Evolutionary conservation across 768 basidiomycete genomes (phyloP).

Genomic region (Cubamyces lactineus): DNA sequence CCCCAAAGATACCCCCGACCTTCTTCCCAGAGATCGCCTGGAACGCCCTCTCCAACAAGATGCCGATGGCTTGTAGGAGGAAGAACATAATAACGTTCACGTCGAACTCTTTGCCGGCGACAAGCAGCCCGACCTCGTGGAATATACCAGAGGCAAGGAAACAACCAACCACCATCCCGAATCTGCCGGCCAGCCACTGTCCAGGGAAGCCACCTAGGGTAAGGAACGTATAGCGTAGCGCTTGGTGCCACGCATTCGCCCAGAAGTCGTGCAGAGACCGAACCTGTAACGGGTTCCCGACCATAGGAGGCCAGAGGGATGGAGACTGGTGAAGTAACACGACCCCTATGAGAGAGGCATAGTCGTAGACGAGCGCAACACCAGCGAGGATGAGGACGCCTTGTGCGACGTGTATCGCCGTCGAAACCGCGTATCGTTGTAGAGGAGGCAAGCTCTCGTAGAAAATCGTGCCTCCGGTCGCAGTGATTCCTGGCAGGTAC

Average conservation of each 20-base stretch:
- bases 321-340: constrained; percentile 54
- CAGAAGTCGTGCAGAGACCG: constrained; percentile 75
- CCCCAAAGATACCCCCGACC: constrained; percentile 62
- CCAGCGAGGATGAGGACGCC: constrained; percentile 64
- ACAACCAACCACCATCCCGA: constrained; percentile 70
- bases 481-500: constrained; percentile 64
- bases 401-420: constrained; percentile 63
- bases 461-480: constrained; percentile 71
- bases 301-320: constrained; percentile 70
- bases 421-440: constrained; percentile 66
- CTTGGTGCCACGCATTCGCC: constrained; percentile 79
- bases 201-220: constrained; percentile 73
- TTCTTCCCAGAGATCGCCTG: constrained; percentile 55
- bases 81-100: constrained; percentile 66
- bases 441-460: constrained; percentile 51
- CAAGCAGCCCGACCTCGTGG: constrained; percentile 70
- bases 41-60: constrained; percentile 69
- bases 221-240: constrained; percentile 71
- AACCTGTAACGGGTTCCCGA: constrained; percentile 66
- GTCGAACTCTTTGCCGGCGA: constrained; percentile 65
- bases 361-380: constrained; percentile 66
- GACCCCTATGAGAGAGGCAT: constrained; percentile 63
- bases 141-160: constrained; percentile 78
- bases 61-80: constrained; percentile 61
- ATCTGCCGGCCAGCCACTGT: constrained; percentile 50